A percentile compares a stretch with the other conserved stretches of the same genome.
These are phyloP conservation scores for Colletotrichum australisinense DNA, from an alignment of 2,329 filamentous ascomycete genomes.

Conservation along the genomic window DNA sequence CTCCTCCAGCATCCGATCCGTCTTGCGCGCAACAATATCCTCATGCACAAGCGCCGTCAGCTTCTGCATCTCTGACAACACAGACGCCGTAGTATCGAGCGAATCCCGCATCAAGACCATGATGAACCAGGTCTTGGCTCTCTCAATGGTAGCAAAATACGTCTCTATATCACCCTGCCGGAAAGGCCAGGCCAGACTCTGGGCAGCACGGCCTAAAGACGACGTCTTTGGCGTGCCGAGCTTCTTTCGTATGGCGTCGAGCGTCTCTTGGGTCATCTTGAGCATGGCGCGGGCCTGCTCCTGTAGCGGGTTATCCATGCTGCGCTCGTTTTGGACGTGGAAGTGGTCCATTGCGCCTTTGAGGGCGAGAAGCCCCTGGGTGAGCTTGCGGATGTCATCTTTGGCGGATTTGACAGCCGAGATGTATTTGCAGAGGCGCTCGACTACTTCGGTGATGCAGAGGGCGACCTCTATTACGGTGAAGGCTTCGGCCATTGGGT, in stretches of 20 bases:
- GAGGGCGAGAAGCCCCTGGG: conserved; percentile 41
- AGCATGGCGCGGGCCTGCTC: conserved; percentile 36
- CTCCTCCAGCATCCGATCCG: conserved; percentile 34
- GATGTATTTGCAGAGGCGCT: conserved; percentile 37
- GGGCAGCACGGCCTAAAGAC: conserved; percentile 31
- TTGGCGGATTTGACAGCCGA: conserved; percentile 38
- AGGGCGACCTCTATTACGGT: conserved; percentile 37
- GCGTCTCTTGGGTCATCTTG: conserved; percentile 38
- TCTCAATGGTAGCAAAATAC: conserved; percentile 38
- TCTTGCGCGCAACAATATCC: conserved; percentile 36
- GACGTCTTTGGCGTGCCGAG: conserved; percentile 33
- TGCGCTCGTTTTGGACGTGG: conserved; percentile 14
- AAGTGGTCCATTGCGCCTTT: conserved; percentile 40
- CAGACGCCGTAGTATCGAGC: conserved; percentile 34
- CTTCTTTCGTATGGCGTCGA: conserved; percentile 36
- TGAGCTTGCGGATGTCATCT: conserved; percentile 39
- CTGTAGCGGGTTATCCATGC: not conserved
- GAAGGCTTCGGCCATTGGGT: conserved; percentile 37
- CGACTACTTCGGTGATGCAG: conserved; percentile 36
- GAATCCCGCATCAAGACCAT: conserved; percentile 40
- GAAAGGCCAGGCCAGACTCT: conserved; percentile 38
- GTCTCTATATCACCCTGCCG: conserved; percentile 36
- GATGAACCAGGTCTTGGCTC: conserved; percentile 42
- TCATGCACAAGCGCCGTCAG: conserved; percentile 37
- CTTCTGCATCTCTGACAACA: conserved; percentile 39